Conservation (phyloP, 768 basidiomycete genomes). For the Mycena kentingensis region DNA sequence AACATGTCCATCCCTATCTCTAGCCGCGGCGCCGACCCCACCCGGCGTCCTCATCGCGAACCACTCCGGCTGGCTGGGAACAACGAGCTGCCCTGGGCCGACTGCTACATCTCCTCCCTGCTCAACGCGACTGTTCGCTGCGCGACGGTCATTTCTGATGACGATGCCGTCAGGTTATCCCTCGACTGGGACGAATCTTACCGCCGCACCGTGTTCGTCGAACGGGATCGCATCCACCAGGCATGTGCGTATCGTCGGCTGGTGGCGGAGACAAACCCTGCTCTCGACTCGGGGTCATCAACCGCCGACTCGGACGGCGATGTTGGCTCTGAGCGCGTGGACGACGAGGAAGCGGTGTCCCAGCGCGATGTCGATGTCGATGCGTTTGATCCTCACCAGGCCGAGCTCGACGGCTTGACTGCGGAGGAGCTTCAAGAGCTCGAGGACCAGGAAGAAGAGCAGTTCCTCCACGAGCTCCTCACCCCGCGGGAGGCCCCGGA, state of each 20-base stretch:
- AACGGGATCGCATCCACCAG: neutral
- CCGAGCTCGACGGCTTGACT: neutral
- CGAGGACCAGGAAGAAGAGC: neutral
- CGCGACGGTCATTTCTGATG: neutral
- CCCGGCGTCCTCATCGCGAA: neutral
- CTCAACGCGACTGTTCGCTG: neutral
- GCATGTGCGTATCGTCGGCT: no score
- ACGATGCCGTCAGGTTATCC: neutral
- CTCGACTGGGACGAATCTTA: neutral
- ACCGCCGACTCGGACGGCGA: neutral
- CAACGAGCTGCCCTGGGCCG: neutral
- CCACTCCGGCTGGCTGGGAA: neutral
- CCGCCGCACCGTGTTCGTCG: neutral
- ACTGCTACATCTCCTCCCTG: neutral
- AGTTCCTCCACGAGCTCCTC: neutral
- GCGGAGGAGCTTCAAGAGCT: neutral
- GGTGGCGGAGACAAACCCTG: neutral
- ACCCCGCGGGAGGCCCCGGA: neutral
- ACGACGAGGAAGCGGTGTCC: no score
- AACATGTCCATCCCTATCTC: neutral
- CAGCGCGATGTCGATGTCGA: neutral
- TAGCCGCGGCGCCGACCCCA: no score
- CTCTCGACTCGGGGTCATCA: neutral
- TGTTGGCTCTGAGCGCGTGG: no score
- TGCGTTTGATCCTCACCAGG: neutral